These are phyloP conservation scores for Umbilicaria muhlenbergii DNA, from an alignment of 495 filamentous ascomycete genomes.

Conservation along the genomic window DNA sequence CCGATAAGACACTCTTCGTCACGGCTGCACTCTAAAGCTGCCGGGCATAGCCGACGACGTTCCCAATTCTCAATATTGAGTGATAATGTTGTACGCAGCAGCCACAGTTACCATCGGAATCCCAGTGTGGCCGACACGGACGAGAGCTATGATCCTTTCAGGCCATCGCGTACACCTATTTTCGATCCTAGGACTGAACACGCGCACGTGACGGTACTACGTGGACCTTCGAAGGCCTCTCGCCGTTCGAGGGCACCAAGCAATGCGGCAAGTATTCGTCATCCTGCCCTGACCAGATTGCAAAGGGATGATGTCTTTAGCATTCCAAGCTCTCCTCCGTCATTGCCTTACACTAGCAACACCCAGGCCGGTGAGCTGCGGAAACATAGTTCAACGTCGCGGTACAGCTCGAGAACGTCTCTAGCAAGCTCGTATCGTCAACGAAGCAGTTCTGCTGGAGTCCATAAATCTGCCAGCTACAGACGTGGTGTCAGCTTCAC, in stretches of 20 bases:
- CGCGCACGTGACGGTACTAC: constrained; percentile 54
- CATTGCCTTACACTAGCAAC: constrained; percentile 6
- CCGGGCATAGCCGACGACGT: constrained; percentile 32
- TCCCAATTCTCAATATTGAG: constrained; percentile 63
- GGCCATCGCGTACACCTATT: constrained; percentile 41
- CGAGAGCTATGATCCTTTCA: constrained; percentile 71
- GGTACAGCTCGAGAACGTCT: constrained; percentile 24
- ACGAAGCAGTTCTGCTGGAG: constrained; percentile 28
- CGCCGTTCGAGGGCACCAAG: constrained; percentile 5
- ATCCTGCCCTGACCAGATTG: constrained; percentile 6
- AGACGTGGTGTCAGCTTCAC: constrained; percentile 74
- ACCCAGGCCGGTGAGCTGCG: constrained; percentile 4
- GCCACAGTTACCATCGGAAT: constrained; percentile 29
- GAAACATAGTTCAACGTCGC: constrained; percentile 7
- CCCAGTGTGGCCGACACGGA: constrained; percentile 28
- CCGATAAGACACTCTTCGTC: constrained; percentile 22
- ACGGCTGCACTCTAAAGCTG: constrained; percentile 29
- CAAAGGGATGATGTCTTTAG: constrained; percentile 7
- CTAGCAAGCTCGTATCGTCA: constrained; percentile 44
- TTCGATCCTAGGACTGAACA: constrained; percentile 25
- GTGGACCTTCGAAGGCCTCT: constrained; percentile 13
- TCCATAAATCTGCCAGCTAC: constrained; percentile 36
- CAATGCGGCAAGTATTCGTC: constrained; percentile 5
- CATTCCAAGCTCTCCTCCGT: constrained; percentile 9
- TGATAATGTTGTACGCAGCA: constrained; percentile 18